A percentile compares a stretch with the other conserved stretches of the same genome.
These are phyloP conservation scores for Eucalyptus pauciflora DNA, from an alignment of 345 rosid genomes.

Conservation along the genomic window DNA sequence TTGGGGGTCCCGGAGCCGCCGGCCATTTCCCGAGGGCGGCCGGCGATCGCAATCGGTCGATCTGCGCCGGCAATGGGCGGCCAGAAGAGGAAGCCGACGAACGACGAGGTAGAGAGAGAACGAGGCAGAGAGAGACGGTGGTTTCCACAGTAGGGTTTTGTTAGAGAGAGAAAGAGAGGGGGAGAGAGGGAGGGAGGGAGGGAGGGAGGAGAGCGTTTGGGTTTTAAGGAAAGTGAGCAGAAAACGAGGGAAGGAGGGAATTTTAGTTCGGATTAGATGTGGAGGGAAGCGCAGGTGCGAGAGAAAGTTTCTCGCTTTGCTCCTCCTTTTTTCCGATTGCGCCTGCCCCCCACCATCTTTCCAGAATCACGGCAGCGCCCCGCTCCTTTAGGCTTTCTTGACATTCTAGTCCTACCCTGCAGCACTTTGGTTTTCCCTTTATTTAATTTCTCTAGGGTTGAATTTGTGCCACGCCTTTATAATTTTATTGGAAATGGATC, in stretches of 20 bases:
- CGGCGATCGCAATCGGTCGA: conserved; percentile 15
- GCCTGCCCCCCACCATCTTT: not conserved
- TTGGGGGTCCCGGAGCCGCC: conserved; percentile 38
- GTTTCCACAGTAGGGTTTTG: not conserved
- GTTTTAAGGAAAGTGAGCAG: conserved; percentile 4
- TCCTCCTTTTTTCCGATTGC: not conserved
- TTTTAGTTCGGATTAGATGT: conserved; percentile 51
- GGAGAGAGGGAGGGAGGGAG: conserved; percentile 6
- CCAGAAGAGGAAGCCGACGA: not conserved
- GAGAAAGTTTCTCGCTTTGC: not conserved
- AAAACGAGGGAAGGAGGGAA: conserved; percentile 72
- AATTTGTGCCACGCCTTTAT: not conserved
- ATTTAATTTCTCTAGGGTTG: not conserved
- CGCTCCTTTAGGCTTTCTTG: not conserved
- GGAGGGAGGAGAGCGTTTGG: not conserved
- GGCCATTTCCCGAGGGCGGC: not conserved
- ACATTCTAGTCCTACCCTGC: not conserved
- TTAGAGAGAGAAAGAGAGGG: not conserved
- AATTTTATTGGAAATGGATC: not conserved
- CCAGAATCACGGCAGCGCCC: not conserved
- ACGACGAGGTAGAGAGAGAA: not conserved
- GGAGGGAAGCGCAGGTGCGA: conserved; percentile 41
- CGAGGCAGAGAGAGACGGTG: conserved; percentile 3
- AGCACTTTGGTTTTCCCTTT: not conserved
- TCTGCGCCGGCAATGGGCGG: not conserved